Percentiles rank a stretch among this genome's conserved stretches.
Conservation (phyloP, 2,329 filamentous ascomycete genomes). For the Diaporthe sp. region DNA sequence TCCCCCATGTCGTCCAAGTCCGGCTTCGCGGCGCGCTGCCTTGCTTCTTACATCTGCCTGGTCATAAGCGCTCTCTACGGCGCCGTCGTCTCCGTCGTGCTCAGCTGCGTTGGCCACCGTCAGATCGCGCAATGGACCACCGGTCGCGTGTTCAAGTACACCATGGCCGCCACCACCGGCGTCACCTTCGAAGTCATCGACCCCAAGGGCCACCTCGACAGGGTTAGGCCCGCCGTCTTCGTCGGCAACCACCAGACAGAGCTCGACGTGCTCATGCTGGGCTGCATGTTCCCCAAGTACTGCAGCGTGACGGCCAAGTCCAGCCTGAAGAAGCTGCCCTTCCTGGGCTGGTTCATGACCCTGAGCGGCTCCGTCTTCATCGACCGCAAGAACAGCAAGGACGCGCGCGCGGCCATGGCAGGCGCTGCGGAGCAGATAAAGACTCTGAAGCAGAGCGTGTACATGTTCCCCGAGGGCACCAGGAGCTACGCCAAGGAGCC, state of each 20-base stretch:
- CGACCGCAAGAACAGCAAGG: slow-evolving; percentile 86
- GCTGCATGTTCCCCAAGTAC: slow-evolving; percentile 88
- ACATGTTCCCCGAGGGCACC: slow-evolving; percentile 93
- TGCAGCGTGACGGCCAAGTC: slow-evolving; percentile 95
- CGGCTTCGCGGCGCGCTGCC: slow-evolving; percentile 76
- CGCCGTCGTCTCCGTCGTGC: slow-evolving; percentile 77
- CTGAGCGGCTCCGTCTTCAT: slow-evolving; percentile 94
- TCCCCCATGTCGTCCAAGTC: slow-evolving; percentile 69
- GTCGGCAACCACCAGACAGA: slow-evolving; percentile 97
- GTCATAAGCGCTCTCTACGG: slow-evolving; percentile 77
- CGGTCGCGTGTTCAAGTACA: slow-evolving; percentile 82
- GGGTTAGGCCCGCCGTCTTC: slow-evolving; percentile 85
- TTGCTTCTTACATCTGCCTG: slow-evolving; percentile 75
- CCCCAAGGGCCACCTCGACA: slow-evolving; percentile 71
- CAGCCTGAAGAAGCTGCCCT: slow-evolving; percentile 80
- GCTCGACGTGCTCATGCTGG: slow-evolving; percentile 93
- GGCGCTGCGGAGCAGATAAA: slow-evolving; percentile 86
- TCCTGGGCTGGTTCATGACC: slow-evolving; percentile 95
- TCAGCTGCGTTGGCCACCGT: slow-evolving; percentile 79
- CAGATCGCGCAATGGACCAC: slow-evolving; percentile 88
- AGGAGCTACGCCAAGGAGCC: slow-evolving; percentile 89
- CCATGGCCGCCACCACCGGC: slow-evolving; percentile 81
- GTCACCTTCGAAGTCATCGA: slow-evolving; percentile 83
- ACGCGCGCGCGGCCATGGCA: slow-evolving; percentile 87
- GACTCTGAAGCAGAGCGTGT: slow-evolving; percentile 79